Base-by-base conservation (phyloP, 73 alveolate species). In the Stentor roeselii region DNA sequence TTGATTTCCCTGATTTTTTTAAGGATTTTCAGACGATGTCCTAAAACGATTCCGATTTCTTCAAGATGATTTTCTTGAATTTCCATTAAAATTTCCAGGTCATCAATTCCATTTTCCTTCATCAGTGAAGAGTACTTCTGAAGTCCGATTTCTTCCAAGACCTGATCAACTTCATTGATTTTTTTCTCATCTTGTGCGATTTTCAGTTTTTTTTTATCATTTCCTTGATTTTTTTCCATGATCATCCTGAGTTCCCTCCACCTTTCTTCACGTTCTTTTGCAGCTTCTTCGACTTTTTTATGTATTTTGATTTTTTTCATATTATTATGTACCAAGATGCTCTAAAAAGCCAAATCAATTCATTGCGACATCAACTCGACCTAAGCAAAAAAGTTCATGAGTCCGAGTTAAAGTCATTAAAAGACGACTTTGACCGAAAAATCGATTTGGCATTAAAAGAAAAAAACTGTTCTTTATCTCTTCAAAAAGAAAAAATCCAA, bases 71-170 rank as follows among this genome's bases (percentile, higher is more conserved):
- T 80, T 38, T 91, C 96, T 36, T 84, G 78, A 11, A 91, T 84
- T 42, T 91, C 96, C 2, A 84, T 85, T 30, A 91, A 84, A 0
- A 86, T 91, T 67, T 91, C 96, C 21, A 61, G 30, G 77, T 91
- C 96, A 80, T 91, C 96, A 32, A 91, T 77, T 4, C 96, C 96
- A 50, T 91, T 88, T 14, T 91, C 93, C 27, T 88, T 39, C 61
- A 91, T 86, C 21, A 39, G 39, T 30, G 80, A 86, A 36, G 76
- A 59, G 84, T 91, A 91, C 77, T 91, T 91, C 42, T 38, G 83
- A 59, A 91, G 60, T 37, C 84, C 59, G 3, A 91, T 21, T 0
- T 40, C 86, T 14, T 78, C 34, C 35, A 91, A 67, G 88, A 91
- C 87, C 35, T 32, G 76, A 35, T 78, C 90, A n/a, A 90, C 90